Percentiles rank a stretch among this genome's conserved stretches.
These are phyloP conservation scores for Boletus subcaerulescens DNA, from an alignment of 768 basidiomycete species.

Conservation along the genomic window DNA sequence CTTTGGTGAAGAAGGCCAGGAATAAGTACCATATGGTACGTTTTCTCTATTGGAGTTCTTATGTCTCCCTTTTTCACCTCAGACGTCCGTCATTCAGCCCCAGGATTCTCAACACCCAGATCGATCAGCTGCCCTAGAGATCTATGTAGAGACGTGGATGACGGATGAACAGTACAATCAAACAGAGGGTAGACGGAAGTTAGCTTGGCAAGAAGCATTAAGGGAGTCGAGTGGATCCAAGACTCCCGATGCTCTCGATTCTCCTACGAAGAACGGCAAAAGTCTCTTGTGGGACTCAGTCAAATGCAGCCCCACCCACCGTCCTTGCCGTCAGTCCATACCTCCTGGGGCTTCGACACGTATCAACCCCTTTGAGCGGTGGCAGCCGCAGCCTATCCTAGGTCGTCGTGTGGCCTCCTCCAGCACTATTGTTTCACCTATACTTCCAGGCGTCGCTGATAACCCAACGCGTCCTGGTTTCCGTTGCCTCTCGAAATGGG, in stretches of 20 bases:
- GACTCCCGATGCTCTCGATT: constrained; percentile 38
- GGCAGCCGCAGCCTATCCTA: constrained; percentile 33
- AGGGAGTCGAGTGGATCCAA: constrained; percentile 43
- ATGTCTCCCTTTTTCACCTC: constrained; percentile 1
- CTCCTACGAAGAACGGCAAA: constrained; percentile 51
- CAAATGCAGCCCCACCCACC: constrained; percentile 40
- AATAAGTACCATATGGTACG: constrained; percentile 74
- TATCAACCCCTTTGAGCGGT: constrained; percentile 48
- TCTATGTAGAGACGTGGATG: constrained; percentile 78
- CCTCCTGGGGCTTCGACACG: constrained; percentile 43
- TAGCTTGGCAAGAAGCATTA: constrained; percentile 68
- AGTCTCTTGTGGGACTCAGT: constrained; percentile 68
- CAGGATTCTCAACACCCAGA: constrained; percentile 78
- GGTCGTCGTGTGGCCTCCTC: constrained; percentile 45
- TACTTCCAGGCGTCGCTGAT: constrained; percentile 40
- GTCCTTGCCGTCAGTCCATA: constrained; percentile 47
- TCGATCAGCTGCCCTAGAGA: constrained; percentile 60
- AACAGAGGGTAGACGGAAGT: constrained; percentile 55
- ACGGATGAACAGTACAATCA: constrained; percentile 68
- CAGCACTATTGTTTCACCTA: constrained; percentile 25
- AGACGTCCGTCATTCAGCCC: constrained; percentile 46
- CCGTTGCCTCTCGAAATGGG: constrained; percentile 72
- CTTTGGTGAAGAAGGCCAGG: constrained; percentile 67
- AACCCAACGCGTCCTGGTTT: constrained; percentile 50
- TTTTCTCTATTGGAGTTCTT: background rate